phyloP scores from a whole-genome alignment of 169 alveolate genomes.

The Fabrea salina region DNA sequence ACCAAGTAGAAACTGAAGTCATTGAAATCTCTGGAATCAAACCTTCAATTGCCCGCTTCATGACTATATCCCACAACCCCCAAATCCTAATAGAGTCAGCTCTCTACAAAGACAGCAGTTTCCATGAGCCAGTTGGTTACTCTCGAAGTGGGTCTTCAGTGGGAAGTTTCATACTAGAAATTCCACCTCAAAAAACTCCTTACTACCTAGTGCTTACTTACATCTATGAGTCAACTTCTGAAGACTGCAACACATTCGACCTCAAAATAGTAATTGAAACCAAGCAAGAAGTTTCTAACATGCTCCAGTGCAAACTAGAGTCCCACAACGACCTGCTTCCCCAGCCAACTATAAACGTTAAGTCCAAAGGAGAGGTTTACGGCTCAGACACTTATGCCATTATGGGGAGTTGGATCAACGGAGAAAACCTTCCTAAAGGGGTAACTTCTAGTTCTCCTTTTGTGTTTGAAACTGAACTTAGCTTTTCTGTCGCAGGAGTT shows the following conservation, averaged over 20 bases:
- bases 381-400: neutral
- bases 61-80: conserved; percentile 12
- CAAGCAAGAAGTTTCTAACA: neutral
- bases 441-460: conserved; percentile 5
- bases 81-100: conserved; percentile 4
- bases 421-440: conserved; percentile 24
- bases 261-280: conserved; percentile 13
- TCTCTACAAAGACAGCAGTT: neutral
- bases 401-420: conserved; percentile 1
- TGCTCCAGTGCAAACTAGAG: neutral
- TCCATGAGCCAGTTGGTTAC: neutral
- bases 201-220: neutral
- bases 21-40: neutral
- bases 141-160: neutral
- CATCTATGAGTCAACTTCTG: neutral
- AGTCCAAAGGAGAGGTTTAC: neutral
- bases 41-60: neutral
- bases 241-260: neutral
- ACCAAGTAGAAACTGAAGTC: neutral
- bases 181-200: neutral
- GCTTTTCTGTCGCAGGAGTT: neutral
- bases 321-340: neutral
- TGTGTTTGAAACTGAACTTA: neutral
- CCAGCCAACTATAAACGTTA: neutral
- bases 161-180: conserved; percentile 7